Conservation (phyloP, 257 asterid genomes). For the Solanum sparsipilum region DNA sequence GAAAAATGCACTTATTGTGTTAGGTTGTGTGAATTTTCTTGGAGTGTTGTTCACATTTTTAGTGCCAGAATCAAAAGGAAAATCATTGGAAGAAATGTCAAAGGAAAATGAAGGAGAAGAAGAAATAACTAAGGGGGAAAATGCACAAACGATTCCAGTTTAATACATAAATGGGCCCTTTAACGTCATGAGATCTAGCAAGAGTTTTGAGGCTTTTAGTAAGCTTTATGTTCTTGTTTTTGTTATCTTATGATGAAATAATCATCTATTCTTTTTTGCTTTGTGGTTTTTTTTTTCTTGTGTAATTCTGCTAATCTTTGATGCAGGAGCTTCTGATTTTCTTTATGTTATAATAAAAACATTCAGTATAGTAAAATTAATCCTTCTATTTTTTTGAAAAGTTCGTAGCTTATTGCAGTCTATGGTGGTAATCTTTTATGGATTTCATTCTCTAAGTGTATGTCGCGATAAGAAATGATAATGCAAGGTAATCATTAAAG, state of each 20-base stretch:
- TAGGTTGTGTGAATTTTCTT: conserved; percentile 26
- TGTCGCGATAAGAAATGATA: not conserved
- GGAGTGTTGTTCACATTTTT: conserved; percentile 35
- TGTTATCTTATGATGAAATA: not conserved
- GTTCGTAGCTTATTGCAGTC: not conserved
- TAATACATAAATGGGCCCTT: not conserved
- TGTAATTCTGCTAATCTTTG: not conserved
- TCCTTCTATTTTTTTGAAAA: not conserved
- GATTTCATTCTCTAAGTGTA: not conserved
- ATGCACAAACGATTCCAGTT: conserved; percentile 18
- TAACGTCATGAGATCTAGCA: not conserved
- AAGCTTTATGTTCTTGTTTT: not conserved
- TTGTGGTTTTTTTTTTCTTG: not conserved
- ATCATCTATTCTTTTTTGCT: not conserved
- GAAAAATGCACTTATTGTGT: conserved; percentile 25
- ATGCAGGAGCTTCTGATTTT: not conserved
- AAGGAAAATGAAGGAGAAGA: conserved; percentile 24
- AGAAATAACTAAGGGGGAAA: not conserved
- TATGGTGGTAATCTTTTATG: not conserved
- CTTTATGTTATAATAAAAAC: not conserved
- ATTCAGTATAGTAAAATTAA: not conserved
- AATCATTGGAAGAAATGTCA: conserved; percentile 36
- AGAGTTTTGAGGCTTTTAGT: not conserved
- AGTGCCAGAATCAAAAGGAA: conserved; percentile 44
- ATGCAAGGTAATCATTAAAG: not conserved